Evolutionary conservation across 2,329 filamentous ascomycete species (phyloP).

Genomic region (Nigrograna mackinnonii): DNA sequence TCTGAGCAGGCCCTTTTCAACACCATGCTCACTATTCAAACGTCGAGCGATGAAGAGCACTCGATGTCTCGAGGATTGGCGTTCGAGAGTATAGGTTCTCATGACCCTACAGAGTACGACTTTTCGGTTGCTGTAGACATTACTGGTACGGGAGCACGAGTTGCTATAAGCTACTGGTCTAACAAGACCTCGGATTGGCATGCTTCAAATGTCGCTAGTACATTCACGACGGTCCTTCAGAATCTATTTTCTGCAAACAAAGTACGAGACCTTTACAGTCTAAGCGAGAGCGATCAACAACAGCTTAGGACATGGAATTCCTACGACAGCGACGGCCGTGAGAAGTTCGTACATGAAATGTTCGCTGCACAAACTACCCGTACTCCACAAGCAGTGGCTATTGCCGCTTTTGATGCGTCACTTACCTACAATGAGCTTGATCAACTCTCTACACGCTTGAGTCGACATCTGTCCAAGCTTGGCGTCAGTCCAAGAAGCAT

Average conservation of each 20-base stretch:
- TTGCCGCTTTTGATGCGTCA: conserved; percentile 11
- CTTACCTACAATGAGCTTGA: conserved; percentile 20
- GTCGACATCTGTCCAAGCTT: conserved; percentile 5
- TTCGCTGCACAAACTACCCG: conserved; percentile 1
- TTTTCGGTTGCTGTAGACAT: conserved; percentile 49
- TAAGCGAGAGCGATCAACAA: conserved; percentile 30
- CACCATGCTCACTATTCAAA: conserved; percentile 43
- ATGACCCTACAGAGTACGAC: conserved; percentile 48
- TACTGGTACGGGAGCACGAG: conserved; percentile 27
- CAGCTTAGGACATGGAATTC: conserved; percentile 13
- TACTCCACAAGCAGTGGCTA: conserved; percentile 6
- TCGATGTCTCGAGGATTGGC: conserved; percentile 11
- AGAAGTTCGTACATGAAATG: conserved; percentile 13
- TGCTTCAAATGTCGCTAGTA: conserved; percentile 16
- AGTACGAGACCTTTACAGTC: conserved; percentile 31
- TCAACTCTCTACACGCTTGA: conserved; percentile 9
- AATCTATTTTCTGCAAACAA: conserved; percentile 24
- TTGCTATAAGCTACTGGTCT: conserved; percentile 18
- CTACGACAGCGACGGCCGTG: conserved; percentile 10
- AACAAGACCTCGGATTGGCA: conserved; percentile 13
- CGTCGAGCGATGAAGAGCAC: conserved; percentile 9
- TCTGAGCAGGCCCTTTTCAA: conserved; percentile 43
- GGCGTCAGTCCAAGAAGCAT: conserved; percentile 11
- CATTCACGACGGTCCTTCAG: conserved; percentile 28
- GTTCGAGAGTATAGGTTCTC: conserved; percentile 18